phyloP scores from a whole-genome alignment of 176 grass and related monocot species.

The Luzula sylvatica region DNA sequence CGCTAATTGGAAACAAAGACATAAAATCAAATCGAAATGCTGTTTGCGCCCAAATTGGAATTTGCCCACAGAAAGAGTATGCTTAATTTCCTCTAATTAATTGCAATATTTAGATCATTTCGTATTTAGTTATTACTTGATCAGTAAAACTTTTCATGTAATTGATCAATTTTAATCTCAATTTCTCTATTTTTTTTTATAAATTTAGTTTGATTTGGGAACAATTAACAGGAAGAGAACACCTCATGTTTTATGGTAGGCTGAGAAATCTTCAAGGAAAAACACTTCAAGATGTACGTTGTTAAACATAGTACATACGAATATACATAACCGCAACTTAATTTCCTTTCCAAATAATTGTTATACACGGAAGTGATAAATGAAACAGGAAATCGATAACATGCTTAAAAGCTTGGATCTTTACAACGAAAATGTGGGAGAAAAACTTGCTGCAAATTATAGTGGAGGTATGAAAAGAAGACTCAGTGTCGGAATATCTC shows the following conservation, averaged over 20 bases:
- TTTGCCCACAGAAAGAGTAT: conserved; percentile 94
- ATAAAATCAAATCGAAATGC: conserved; percentile 53
- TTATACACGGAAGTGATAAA: background rate
- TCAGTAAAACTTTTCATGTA: background rate
- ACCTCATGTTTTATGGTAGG: conserved; percentile 83
- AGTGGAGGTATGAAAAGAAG: conserved; percentile 98
- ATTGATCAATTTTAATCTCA: background rate
- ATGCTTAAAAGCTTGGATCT: conserved; percentile 77
- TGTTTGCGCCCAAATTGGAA: conserved; percentile 81
- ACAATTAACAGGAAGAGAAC: conserved; percentile 81
- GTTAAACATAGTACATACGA: too few relatives aligned
- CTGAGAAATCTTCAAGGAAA: conserved; percentile 77
- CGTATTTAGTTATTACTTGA: background rate
- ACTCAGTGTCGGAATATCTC: conserved; percentile 77
- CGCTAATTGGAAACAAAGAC: conserved; percentile 70
- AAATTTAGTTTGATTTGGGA: conserved; percentile 90
- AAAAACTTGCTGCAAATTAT: conserved; percentile 61
- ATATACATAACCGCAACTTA: background rate
- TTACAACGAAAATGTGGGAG: conserved; percentile 48
- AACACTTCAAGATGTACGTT: conserved; percentile 43
- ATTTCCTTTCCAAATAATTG: background rate
- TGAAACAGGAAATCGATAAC: conserved; percentile 41
- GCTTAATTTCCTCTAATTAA: too few relatives aligned
- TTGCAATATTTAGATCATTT: background rate
- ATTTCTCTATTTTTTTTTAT: background rate